Evolutionary conservation across 805 yeast species (phyloP).

Genomic region (Blastobotrys americana): DNA sequence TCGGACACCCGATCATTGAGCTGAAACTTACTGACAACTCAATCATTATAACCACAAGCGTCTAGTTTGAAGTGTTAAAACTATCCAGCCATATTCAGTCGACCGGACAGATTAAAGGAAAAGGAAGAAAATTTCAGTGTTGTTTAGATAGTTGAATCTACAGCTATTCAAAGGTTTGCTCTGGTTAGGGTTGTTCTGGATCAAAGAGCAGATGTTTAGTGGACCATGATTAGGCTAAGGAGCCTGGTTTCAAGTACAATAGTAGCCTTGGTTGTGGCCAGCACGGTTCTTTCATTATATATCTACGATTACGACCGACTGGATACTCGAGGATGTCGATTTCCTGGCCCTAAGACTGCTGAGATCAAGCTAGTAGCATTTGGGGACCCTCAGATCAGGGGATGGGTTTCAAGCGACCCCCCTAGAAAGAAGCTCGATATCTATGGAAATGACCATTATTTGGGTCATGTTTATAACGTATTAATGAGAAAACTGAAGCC

Average conservation of each 20-base stretch:
- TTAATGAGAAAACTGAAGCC: slow-evolving; percentile 65
- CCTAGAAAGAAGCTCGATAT: slow-evolving; percentile 73
- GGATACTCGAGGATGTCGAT: slow-evolving; percentile 18
- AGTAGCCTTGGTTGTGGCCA: neutral
- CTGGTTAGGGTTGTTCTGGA: no score
- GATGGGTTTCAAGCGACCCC: slow-evolving; percentile 66
- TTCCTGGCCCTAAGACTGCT: slow-evolving; percentile 18
- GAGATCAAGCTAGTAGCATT: slow-evolving; percentile 67
- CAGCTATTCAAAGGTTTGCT: no score
- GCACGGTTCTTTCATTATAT: slow-evolving; percentile 32
- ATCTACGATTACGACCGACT: slow-evolving; percentile 53
- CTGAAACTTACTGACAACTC: no score
- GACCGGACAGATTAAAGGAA: no score
- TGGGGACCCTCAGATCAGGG: slow-evolving; percentile 97
- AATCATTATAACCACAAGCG: no score
- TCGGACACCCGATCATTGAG: no score
- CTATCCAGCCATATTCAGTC: no score
- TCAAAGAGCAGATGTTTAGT: no score
- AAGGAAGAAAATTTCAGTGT: no score
- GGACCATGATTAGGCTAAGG: neutral
- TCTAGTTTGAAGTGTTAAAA: no score
- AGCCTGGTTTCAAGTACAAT: neutral
- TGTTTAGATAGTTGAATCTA: no score
- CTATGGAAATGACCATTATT: slow-evolving; percentile 79
- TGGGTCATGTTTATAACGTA: slow-evolving; percentile 71